Evolutionary conservation across 139 green algal genomes (phyloP).

Genomic region (Eudorina sp.): DNA sequence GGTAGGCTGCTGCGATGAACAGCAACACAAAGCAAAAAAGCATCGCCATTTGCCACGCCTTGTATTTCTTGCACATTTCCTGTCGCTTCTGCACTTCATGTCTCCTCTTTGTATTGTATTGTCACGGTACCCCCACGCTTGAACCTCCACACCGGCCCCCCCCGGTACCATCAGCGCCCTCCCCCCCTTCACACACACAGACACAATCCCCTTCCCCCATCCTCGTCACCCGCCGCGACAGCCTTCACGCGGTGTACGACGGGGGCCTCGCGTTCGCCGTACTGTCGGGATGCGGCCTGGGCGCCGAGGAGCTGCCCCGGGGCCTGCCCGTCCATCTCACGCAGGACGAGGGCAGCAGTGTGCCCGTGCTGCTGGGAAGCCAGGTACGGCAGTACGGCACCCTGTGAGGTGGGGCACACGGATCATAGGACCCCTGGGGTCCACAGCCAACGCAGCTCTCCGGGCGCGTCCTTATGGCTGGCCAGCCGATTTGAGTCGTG

Average conservation of each 20-base stretch:
- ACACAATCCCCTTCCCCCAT: too few relatives aligned
- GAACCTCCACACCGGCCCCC: too few relatives aligned
- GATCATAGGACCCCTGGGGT: too few relatives aligned
- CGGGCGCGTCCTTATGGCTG: too few relatives aligned
- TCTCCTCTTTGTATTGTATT: too few relatives aligned
- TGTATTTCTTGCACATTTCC: background rate
- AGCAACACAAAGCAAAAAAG: background rate
- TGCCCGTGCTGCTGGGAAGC: background rate
- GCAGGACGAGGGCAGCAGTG: background rate
- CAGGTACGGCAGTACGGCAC: slow-evolving; percentile 1
- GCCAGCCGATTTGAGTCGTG: too few relatives aligned
- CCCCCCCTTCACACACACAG: background rate
- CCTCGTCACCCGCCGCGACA: too few relatives aligned
- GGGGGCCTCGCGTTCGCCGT: background rate
- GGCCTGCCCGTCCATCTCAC: background rate
- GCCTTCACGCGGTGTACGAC: slow-evolving; percentile 6
- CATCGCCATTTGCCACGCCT: background rate
- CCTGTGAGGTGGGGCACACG: too few relatives aligned
- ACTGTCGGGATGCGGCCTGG: background rate
- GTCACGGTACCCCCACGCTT: too few relatives aligned
- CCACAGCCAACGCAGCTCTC: too few relatives aligned
- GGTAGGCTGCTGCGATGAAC: background rate
- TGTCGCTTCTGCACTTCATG: too few relatives aligned
- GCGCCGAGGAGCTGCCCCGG: background rate
- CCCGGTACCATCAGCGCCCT: background rate